Conservation (phyloP, 192 early-diverging fungal genomes). For the Mycoemilia scoparia region DNA sequence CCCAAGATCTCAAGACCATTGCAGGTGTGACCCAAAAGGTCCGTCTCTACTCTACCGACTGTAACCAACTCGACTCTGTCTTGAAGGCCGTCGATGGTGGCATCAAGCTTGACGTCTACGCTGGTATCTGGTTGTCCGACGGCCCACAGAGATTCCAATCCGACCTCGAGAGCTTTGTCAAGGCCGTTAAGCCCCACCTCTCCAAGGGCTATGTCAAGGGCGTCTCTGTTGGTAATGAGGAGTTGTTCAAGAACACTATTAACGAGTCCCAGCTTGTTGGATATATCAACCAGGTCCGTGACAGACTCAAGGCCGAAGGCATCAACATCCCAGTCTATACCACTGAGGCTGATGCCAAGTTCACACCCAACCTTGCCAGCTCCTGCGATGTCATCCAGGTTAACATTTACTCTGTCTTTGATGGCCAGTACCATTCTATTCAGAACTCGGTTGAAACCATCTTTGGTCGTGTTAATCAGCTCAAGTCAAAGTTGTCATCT, state of each 20-base stretch:
- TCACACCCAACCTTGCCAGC: conserved; percentile 11
- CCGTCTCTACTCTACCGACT: conserved; percentile 27
- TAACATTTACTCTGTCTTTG: conserved; percentile 27
- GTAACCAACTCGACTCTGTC: conserved; percentile 17
- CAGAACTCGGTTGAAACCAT: conserved; percentile 15
- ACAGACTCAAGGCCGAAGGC: conserved; percentile 17
- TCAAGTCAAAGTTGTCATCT: conserved; percentile 12
- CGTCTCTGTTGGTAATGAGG: conserved; percentile 26
- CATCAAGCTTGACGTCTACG: conserved; percentile 12
- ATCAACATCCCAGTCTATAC: conserved; percentile 22
- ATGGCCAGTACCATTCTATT: conserved; percentile 8
- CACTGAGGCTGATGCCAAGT: conserved; percentile 17
- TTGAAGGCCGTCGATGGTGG: conserved; percentile 16
- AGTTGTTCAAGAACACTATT: conserved; percentile 18
- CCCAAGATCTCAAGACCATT: conserved; percentile 13
- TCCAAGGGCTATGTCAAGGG: conserved; percentile 14
- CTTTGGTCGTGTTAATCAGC: conserved; percentile 13
- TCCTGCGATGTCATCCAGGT: conserved; percentile 21
- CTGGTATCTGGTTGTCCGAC: conserved; percentile 20
- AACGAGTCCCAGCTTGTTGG: conserved; percentile 16
- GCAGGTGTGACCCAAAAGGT: conserved; percentile 15
- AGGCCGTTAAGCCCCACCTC: conserved; percentile 14
- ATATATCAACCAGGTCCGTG: conserved; percentile 22
- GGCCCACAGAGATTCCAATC: conserved; percentile 13
- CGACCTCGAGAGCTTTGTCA: conserved; percentile 19